Percentiles rank a stretch among this genome's conserved stretches.
phyloP scores from a whole-genome alignment of 306 rosid species.

The Acacia confusa region DNA sequence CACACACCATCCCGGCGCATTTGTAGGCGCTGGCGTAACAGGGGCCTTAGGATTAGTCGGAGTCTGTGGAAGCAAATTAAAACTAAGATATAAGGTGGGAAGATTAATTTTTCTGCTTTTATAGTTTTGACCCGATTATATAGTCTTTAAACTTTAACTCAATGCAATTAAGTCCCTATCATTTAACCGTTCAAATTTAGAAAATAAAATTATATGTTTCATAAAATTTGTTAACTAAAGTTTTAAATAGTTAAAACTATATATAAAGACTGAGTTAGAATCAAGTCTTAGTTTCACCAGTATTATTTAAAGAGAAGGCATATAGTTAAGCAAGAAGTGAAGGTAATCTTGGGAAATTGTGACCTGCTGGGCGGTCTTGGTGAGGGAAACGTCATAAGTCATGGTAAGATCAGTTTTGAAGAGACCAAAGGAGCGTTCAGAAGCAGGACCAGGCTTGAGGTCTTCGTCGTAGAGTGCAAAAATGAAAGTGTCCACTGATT shows the following conservation, averaged over 20 bases:
- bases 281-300: too few species aligned
- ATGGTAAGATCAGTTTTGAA: constrained; percentile 55
- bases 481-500: constrained; percentile 66
- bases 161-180: too few species aligned
- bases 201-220: too few species aligned
- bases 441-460: constrained; percentile 64
- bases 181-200: too few species aligned
- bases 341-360: not conserved
- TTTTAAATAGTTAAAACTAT: too few species aligned
- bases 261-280: too few species aligned
- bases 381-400: constrained; percentile 61
- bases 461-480: constrained; percentile 74
- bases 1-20: constrained; percentile 56
- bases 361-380: constrained; percentile 60
- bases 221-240: too few species aligned
- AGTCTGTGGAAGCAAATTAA: constrained; percentile 10
- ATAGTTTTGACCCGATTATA: too few species aligned
- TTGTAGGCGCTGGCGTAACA: constrained; percentile 43
- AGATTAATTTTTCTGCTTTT: too few species aligned
- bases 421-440: constrained; percentile 71
- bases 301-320: too few species aligned
- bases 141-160: too few species aligned
- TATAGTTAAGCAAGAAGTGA: not conserved
- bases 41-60: constrained; percentile 46
- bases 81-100: too few species aligned